Percentiles rank a stretch among this genome's conserved stretches.
Conservation (phyloP, 2,329 filamentous ascomycete species). For the Stagonosporopsis cucurbitacearum region DNA sequence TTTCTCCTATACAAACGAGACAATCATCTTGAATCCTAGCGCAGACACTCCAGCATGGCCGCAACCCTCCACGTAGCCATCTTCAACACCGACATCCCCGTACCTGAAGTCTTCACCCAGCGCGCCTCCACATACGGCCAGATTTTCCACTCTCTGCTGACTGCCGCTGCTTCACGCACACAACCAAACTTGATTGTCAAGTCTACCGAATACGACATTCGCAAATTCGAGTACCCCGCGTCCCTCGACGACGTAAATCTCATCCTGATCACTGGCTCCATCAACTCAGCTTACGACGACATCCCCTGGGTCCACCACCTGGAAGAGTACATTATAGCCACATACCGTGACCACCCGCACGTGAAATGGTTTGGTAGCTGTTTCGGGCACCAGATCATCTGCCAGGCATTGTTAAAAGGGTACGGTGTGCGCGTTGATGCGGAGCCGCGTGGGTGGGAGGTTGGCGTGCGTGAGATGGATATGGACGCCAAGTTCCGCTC, state of each 20-base stretch:
- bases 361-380: slow-evolving; percentile 54
- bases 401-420: slow-evolving; percentile 46
- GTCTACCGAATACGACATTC: slow-evolving; percentile 47
- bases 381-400: slow-evolving; percentile 54
- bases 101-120: slow-evolving; percentile 28
- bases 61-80: slow-evolving; percentile 28
- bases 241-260: slow-evolving; percentile 42
- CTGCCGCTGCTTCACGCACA: slow-evolving; percentile 21
- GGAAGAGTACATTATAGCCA: slow-evolving; percentile 37
- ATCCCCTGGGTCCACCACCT: slow-evolving; percentile 35
- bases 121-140: slow-evolving; percentile 36
- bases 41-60: not conserved
- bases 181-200: slow-evolving; percentile 23
- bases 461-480: slow-evolving; percentile 34
- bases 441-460: slow-evolving; percentile 36
- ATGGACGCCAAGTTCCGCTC: slow-evolving; percentile 23
- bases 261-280: slow-evolving; percentile 52
- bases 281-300: slow-evolving; percentile 39
- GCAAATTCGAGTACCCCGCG: slow-evolving; percentile 45
- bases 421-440: slow-evolving; percentile 36
- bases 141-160: slow-evolving; percentile 39
- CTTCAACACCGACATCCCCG: slow-evolving; percentile 42
- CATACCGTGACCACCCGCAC: slow-evolving; percentile 38
- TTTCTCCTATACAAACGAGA: not conserved
- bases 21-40: not conserved